These are phyloP conservation scores for Lactifluus subvellereus DNA, from an alignment of 768 basidiomycete species.

Conservation along the genomic window DNA sequence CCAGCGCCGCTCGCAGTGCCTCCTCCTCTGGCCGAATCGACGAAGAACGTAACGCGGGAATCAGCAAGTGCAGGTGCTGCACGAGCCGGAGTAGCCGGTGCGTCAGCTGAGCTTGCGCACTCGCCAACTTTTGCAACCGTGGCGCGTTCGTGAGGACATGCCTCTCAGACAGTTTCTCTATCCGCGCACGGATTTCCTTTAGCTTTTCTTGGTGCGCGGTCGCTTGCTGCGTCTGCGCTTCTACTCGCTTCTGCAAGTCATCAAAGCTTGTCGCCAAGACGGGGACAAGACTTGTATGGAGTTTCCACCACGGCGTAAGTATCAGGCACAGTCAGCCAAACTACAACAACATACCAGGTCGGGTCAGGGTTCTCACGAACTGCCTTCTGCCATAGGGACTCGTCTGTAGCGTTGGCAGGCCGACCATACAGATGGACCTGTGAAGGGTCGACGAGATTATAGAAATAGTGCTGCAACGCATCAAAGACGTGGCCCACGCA, in stretches of 20 bases:
- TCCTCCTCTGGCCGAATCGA: slow-evolving; percentile 80
- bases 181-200: slow-evolving; percentile 62
- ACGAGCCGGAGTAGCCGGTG: slow-evolving; percentile 65
- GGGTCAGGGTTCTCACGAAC: slow-evolving; percentile 77
- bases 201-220: slow-evolving; percentile 61
- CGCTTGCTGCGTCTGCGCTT: slow-evolving; percentile 65
- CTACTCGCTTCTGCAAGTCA: slow-evolving; percentile 70
- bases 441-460: slow-evolving; percentile 72
- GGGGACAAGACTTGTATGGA: slow-evolving; percentile 55
- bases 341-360: slow-evolving; percentile 47
- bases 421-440: slow-evolving; percentile 62
- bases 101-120: slow-evolving; percentile 60
- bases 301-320: slow-evolving; percentile 1
- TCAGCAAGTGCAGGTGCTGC: slow-evolving; percentile 73
- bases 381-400: slow-evolving; percentile 73
- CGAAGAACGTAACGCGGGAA: slow-evolving; percentile 68
- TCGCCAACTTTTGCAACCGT: slow-evolving; percentile 55
- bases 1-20: slow-evolving; percentile 58
- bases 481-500: neutral
- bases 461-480: slow-evolving; percentile 64
- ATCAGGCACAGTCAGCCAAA: slow-evolving; percentile 8
- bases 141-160: slow-evolving; percentile 65
- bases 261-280: slow-evolving; percentile 79
- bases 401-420: slow-evolving; percentile 66
- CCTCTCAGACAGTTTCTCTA: slow-evolving; percentile 53